Evolutionary conservation across 139 green algal species (phyloP).

Genomic region (Chlorella sp.): DNA sequence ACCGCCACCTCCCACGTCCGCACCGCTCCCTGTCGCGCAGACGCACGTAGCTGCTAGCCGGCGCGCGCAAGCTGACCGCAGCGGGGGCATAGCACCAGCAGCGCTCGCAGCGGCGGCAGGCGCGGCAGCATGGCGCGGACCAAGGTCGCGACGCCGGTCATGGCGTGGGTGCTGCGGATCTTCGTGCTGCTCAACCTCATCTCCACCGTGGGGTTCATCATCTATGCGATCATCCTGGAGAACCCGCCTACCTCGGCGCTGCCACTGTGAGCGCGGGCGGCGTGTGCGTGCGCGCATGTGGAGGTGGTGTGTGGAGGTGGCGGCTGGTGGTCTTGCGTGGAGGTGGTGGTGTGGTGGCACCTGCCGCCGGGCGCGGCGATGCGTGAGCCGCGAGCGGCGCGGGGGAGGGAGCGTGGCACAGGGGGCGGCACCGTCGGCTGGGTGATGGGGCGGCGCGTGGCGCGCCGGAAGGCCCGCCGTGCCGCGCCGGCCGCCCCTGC

Average conservation of each 20-base stretch:
- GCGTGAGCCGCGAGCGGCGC: background rate
- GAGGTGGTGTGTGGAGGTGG: too few relatives aligned
- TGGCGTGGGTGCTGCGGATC: slow-evolving; percentile 28
- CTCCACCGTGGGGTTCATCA: slow-evolving; percentile 39
- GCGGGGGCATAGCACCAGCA: too few relatives aligned
- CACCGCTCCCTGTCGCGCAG: too few relatives aligned
- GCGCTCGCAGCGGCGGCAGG: background rate
- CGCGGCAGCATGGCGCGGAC: background rate
- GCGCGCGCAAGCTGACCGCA: too few relatives aligned
- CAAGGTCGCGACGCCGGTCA: background rate
- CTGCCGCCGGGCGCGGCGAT: too few relatives aligned
- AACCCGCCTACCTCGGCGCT: slow-evolving; percentile 41
- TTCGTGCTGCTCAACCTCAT: slow-evolving; percentile 25
- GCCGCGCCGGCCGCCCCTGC: background rate
- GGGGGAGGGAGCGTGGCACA: background rate
- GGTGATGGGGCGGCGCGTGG: background rate
- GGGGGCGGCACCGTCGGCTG: background rate
- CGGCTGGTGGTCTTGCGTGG: too few relatives aligned
- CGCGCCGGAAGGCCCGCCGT: background rate
- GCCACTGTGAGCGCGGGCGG: slow-evolving; percentile 26
- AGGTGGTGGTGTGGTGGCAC: too few relatives aligned
- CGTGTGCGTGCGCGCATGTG: background rate
- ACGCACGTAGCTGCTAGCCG: too few relatives aligned
- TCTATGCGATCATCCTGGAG: slow-evolving; percentile 41
- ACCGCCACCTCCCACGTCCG: too few relatives aligned